Conservation (phyloP, 129 eudicot species). For the Helianthus annuus region DNA sequence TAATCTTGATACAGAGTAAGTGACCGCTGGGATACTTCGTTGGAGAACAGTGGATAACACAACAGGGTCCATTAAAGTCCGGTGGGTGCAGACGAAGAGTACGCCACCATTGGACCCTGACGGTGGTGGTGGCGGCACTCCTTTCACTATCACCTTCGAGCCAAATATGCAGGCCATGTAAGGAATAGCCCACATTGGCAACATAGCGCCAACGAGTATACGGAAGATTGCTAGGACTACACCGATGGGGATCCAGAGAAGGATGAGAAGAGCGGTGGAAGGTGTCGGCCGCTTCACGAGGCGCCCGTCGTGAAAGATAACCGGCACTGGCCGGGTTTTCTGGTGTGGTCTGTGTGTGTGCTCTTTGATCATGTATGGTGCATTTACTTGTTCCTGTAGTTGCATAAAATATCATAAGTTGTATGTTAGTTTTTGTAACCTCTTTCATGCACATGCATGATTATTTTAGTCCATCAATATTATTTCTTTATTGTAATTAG, state of each 20-base stretch:
- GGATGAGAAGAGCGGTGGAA: conserved; percentile 65
- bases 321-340: conserved; percentile 66
- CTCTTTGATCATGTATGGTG: conserved; percentile 49
- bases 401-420: conserved; percentile 9
- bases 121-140: conserved; percentile 79
- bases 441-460: conserved; percentile 8
- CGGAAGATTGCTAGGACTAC: conserved; percentile 63
- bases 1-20: conserved; percentile 84
- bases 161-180: conserved; percentile 55
- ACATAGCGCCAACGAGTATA: conserved; percentile 46
- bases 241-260: conserved; percentile 85
- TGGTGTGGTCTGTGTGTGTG: conserved; percentile 33
- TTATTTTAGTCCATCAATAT: not conserved
- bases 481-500: not conserved
- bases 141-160: conserved; percentile 61
- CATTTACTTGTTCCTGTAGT: conserved; percentile 56
- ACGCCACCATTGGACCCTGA: conserved; percentile 64
- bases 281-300: conserved; percentile 87
- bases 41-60: conserved; percentile 78
- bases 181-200: conserved; percentile 75
- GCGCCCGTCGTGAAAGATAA: conserved; percentile 95
- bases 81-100: conserved; percentile 91
- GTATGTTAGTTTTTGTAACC: not conserved
- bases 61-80: conserved; percentile 91
- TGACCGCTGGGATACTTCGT: conserved; percentile 90